Conservation (phyloP, 192 early-diverging fungal genomes). For the Dimargaris xerosporica region DNA sequence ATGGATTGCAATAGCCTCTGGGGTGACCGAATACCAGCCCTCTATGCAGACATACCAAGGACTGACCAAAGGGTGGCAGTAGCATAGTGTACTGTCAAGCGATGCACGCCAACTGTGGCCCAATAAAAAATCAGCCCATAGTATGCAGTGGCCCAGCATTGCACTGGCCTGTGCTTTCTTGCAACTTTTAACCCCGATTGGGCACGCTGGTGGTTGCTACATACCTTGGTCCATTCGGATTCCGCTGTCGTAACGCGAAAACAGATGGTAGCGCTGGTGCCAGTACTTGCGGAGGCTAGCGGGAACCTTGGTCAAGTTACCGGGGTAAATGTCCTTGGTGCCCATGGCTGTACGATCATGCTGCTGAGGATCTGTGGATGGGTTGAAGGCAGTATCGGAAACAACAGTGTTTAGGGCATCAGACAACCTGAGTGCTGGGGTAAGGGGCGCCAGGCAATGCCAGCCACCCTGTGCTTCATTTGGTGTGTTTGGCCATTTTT, state of each 20-base stretch:
- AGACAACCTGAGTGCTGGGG: too few relatives aligned
- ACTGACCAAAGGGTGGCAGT: not conserved
- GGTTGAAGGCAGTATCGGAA: too few relatives aligned
- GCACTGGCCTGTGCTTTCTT: not conserved
- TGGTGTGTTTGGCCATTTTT: too few relatives aligned
- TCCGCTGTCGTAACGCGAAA: conserved; percentile 73
- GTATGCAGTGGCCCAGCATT: not conserved
- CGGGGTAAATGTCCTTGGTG: conserved; percentile 5
- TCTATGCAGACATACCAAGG: conserved; percentile 25
- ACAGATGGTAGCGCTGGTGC: conserved; percentile 64
- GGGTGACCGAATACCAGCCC: conserved; percentile 92
- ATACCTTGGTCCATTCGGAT: conserved; percentile 70
- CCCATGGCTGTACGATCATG: too few relatives aligned
- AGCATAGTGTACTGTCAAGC: not conserved
- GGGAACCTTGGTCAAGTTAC: conserved; percentile 12
- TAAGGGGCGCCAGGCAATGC: too few relatives aligned
- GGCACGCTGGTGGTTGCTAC: not conserved
- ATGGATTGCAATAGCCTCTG: conserved; percentile 71
- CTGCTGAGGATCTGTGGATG: too few relatives aligned
- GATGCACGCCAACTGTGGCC: too few relatives aligned
- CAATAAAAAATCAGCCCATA: conserved; percentile 4
- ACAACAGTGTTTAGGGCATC: too few relatives aligned
- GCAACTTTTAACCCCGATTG: not conserved
- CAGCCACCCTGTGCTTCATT: too few relatives aligned
- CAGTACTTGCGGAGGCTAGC: conserved; percentile 55